A percentile compares a stretch with the other conserved stretches of the same genome.
These are phyloP conservation scores for Monascus purpureus DNA, from an alignment of 495 filamentous ascomycete genomes.

Conservation along the genomic window DNA sequence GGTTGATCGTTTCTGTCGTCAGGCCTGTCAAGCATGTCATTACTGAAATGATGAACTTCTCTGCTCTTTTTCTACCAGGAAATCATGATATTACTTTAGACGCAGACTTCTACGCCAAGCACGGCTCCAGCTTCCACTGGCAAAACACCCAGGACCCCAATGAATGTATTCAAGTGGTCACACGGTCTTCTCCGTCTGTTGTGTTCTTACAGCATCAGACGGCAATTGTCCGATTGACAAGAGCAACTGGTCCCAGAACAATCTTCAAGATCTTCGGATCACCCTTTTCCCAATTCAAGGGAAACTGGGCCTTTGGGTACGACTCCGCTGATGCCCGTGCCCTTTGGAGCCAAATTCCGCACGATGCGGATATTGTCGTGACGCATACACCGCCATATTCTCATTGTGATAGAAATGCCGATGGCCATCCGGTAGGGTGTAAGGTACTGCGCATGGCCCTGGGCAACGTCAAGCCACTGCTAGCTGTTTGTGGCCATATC, in stretches of 20 bases:
- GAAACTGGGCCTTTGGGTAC: conserved; percentile 65
- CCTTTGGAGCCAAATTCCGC: conserved; percentile 35
- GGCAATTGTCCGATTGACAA: conserved; percentile 39
- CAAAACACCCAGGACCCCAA: conserved; percentile 40
- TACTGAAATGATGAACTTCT: too few species aligned
- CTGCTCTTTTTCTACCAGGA: too few species aligned
- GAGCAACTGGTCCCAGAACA: conserved; percentile 46
- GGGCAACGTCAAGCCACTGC: conserved; percentile 25
- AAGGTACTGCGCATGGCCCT: conserved; percentile 20
- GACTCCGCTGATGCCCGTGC: conserved; percentile 26
- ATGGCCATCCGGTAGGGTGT: conserved; percentile 23
- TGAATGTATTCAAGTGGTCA: conserved; percentile 42
- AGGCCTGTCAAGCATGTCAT: too few species aligned
- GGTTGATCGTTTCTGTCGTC: too few species aligned
- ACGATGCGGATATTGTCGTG: conserved; percentile 31
- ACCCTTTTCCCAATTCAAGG: conserved; percentile 49
- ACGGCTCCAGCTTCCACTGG: conserved; percentile 45
- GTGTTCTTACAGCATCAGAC: conserved; percentile 53
- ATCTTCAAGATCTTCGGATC: conserved; percentile 65
- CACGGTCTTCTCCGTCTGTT: conserved; percentile 37
- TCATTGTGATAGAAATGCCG: conserved; percentile 26
- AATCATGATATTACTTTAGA: conserved; percentile 76
- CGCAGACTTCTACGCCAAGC: conserved; percentile 40
- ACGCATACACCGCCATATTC: conserved; percentile 36
- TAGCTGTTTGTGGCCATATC: conserved; percentile 37